phyloP scores from a whole-genome alignment of 139 green algal species.

The Chlorella sp. region DNA sequence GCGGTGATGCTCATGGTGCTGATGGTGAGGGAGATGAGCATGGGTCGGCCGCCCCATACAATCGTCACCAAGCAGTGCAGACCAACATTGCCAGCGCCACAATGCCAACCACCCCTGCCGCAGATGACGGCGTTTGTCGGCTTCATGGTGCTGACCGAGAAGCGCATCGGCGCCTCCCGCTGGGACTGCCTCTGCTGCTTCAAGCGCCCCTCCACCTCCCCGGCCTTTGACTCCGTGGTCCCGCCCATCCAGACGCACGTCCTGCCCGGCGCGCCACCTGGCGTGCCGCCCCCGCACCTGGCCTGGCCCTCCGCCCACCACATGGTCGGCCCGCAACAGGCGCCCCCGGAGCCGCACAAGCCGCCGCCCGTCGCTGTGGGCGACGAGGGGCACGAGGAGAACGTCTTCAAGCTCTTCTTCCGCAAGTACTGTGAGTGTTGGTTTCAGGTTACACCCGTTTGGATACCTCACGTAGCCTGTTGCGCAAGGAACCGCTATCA shows the following conservation, averaged over 20 bases:
- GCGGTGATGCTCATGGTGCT: conserved; percentile 5
- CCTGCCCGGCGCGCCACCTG: too few relatives aligned
- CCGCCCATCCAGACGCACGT: too few relatives aligned
- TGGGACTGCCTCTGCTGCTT: conserved; percentile 36
- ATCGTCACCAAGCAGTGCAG: too few relatives aligned
- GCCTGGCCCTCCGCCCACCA: too few relatives aligned
- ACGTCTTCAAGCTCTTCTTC: conserved; percentile 16
- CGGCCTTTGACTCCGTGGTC: too few relatives aligned
- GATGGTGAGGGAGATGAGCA: conserved; percentile 5
- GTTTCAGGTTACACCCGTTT: not conserved
- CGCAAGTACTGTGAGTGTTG: not conserved
- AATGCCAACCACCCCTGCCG: too few relatives aligned
- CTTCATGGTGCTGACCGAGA: conserved; percentile 30
- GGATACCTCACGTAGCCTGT: not conserved
- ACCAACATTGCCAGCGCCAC: too few relatives aligned
- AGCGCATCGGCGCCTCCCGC: conserved; percentile 16
- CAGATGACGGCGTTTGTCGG: conserved; percentile 29
- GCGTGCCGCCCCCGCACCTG: too few relatives aligned
- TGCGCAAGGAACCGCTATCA: not conserved
- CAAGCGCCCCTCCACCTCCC: too few relatives aligned
- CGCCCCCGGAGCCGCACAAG: too few relatives aligned
- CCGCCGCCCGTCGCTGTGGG: not conserved
- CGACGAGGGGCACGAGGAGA: not conserved
- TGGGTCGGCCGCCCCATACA: too few relatives aligned
- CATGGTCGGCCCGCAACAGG: too few relatives aligned